A percentile compares a stretch with the other conserved stretches of the same genome.
phyloP scores from a whole-genome alignment of 495 filamentous ascomycete species.

The Cladorrhinum samala region DNA sequence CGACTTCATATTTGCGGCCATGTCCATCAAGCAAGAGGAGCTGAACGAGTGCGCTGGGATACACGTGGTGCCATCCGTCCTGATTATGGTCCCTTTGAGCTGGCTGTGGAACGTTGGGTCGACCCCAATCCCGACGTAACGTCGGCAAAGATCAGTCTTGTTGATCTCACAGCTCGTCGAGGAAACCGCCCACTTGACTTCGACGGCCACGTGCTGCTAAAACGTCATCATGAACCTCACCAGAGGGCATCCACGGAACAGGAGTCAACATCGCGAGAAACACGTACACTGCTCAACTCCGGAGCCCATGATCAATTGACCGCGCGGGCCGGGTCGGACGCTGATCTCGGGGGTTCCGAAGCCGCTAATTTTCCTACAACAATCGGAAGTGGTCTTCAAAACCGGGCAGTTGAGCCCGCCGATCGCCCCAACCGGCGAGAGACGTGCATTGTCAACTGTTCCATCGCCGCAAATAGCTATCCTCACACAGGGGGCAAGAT shows the following conservation, averaged over 20 bases:
- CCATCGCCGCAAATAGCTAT: constrained; percentile 62
- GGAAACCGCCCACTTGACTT: constrained; percentile 29
- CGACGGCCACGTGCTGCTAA: too few relatives aligned
- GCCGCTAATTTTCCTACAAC: too few relatives aligned
- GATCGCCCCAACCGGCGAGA: constrained; percentile 50
- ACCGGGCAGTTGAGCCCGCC: constrained; percentile 35
- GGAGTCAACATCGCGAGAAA: too few relatives aligned
- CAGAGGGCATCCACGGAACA: constrained; percentile 5
- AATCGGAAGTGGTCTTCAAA: too few relatives aligned
- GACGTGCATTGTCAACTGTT: constrained; percentile 73
- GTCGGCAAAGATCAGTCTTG: constrained; percentile 38
- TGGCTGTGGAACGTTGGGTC: constrained; percentile 28
- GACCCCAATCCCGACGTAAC: constrained; percentile 31
- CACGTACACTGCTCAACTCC: too few relatives aligned
- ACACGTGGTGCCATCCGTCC: constrained; percentile 12
- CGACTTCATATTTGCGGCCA: constrained; percentile 84
- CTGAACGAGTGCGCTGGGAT: constrained; percentile 54
- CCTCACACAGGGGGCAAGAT: constrained; percentile 52
- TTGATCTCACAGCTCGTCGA: constrained; percentile 34
- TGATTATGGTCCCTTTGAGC: constrained; percentile 22
- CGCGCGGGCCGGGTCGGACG: neutral
- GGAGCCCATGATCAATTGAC: too few relatives aligned
- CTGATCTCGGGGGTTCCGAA: neutral
- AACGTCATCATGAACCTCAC: too few relatives aligned
- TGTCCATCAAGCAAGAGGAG: constrained; percentile 63